phyloP scores from a whole-genome alignment of 2,329 filamentous ascomycete species.

The Cercospora brassicicola region DNA sequence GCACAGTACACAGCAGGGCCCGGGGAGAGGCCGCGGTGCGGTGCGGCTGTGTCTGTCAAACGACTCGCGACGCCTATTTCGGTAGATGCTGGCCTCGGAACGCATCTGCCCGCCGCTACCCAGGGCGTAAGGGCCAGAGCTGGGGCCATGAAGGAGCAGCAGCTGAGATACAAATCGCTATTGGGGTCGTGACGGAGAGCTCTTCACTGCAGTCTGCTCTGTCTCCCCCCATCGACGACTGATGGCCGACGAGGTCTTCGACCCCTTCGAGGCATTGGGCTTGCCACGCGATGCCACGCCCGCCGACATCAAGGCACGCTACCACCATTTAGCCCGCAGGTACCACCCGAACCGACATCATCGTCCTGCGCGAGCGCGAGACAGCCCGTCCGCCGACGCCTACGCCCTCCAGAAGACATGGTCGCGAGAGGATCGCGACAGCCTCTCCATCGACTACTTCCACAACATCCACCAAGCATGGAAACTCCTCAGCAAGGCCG shows the following conservation, averaged over 20 bases:
- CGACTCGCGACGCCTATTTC: not conserved
- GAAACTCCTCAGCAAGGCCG: slow-evolving; percentile 32
- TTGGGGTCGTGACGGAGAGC: slow-evolving; percentile 17
- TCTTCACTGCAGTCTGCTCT: slow-evolving; percentile 23
- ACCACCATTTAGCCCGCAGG: slow-evolving; percentile 83
- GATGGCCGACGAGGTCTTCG: slow-evolving; percentile 41
- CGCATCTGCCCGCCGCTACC: slow-evolving; percentile 8
- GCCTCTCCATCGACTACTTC: slow-evolving; percentile 32
- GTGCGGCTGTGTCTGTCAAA: slow-evolving; percentile 10
- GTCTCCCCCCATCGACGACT: slow-evolving; percentile 1
- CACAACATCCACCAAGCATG: slow-evolving; percentile 37
- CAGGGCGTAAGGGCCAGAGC: slow-evolving; percentile 2
- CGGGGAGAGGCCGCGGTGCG: slow-evolving; percentile 10
- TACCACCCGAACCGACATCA: slow-evolving; percentile 65
- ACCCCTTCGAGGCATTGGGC: slow-evolving; percentile 81
- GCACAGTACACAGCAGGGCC: not conserved
- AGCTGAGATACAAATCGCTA: slow-evolving; percentile 21
- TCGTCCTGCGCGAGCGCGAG: slow-evolving; percentile 23
- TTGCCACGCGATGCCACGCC: slow-evolving; percentile 70
- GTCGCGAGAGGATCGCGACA: slow-evolving; percentile 44
- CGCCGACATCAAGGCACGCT: slow-evolving; percentile 82
- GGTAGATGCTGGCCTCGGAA: slow-evolving; percentile 11
- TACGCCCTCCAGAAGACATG: not conserved
- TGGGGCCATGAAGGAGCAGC: slow-evolving; percentile 13
- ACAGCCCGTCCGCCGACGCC: not conserved